These are phyloP conservation scores for Neurospora sp. DNA, from an alignment of 495 filamentous ascomycete genomes.

Conservation along the genomic window DNA sequence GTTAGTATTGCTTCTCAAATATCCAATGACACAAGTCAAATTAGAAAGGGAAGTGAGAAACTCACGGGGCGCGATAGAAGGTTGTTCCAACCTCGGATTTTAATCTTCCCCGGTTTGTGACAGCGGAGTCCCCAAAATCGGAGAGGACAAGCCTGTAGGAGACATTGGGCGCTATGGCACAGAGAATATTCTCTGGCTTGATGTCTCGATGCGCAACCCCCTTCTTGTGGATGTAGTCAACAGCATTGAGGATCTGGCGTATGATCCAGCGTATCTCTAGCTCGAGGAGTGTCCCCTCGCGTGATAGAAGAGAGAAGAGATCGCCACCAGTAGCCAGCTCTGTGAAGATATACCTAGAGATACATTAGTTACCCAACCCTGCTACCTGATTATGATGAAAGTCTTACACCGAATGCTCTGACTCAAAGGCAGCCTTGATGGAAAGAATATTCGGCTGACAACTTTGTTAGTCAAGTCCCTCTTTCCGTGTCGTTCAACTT, in stretches of 20 bases:
- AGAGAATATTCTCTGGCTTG: slow-evolving; percentile 91
- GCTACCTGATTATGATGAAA: not conserved
- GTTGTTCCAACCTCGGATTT: slow-evolving; percentile 52
- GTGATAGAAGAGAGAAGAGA: slow-evolving; percentile 42
- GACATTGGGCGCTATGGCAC: slow-evolving; percentile 45
- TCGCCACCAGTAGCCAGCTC: slow-evolving; percentile 60
- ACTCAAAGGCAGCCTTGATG: slow-evolving; percentile 43
- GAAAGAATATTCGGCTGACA: slow-evolving; percentile 52
- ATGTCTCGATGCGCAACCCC: slow-evolving; percentile 85
- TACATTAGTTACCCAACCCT: not conserved
- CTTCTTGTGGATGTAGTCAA: slow-evolving; percentile 71
- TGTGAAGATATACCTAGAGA: slow-evolving; percentile 50
- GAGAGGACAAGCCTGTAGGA: slow-evolving; percentile 54
- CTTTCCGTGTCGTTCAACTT: not conserved
- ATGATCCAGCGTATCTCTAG: slow-evolving; percentile 72
- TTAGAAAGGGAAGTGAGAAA: not conserved
- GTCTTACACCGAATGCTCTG: slow-evolving; percentile 40
- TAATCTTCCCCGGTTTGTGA: slow-evolving; percentile 40
- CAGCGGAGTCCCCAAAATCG: slow-evolving; percentile 61
- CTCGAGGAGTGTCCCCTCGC: slow-evolving; percentile 46
- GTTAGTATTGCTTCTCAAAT: not conserved
- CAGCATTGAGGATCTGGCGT: slow-evolving; percentile 66
- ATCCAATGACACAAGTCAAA: not conserved
- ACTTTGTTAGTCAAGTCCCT: not conserved
- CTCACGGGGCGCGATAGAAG: slow-evolving; percentile 66